phyloP scores from a whole-genome alignment of 192 early-diverging fungal genomes.

The Backusella australiensis region DNA sequence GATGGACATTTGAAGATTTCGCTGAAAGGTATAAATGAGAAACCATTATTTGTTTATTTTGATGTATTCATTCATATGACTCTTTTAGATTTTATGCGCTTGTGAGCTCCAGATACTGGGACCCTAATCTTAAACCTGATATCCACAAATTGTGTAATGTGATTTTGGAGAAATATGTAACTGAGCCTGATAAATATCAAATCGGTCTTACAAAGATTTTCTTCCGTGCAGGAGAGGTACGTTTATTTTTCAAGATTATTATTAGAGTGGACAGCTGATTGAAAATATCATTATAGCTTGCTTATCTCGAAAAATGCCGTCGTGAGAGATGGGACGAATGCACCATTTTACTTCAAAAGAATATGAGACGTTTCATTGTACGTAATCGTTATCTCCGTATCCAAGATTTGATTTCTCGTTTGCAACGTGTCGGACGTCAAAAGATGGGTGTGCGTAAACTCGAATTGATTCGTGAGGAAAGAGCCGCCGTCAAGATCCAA shows the following conservation, averaged over 20 bases:
- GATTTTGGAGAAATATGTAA: constrained; percentile 66
- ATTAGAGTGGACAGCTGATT: neutral
- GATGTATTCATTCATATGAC: neutral
- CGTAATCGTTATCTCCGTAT: constrained; percentile 55
- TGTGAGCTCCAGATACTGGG: constrained; percentile 49
- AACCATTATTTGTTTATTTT: no score
- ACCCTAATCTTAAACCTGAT: constrained; percentile 43
- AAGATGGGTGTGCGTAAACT: constrained; percentile 52
- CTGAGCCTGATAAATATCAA: constrained; percentile 84
- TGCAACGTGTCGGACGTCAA: constrained; percentile 71
- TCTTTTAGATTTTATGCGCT: constrained; percentile 47
- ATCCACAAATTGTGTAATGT: constrained; percentile 54
- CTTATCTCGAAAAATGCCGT: constrained; percentile 86
- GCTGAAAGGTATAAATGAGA: constrained; percentile 62
- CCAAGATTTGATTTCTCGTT: constrained; percentile 53
- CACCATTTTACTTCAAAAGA: constrained; percentile 88
- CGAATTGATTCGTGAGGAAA: constrained; percentile 53
- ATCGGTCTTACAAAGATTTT: constrained; percentile 97
- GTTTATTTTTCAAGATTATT: neutral
- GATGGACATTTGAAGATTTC: constrained; percentile 88
- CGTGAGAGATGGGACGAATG: constrained; percentile 83
- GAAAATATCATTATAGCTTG: constrained; percentile 40
- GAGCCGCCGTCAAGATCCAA: constrained; percentile 79
- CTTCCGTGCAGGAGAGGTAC: constrained; percentile 91
- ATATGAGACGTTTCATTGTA: constrained; percentile 70